Conservation (phyloP, 345 rosid species). For the Fremontodendron californicum region DNA sequence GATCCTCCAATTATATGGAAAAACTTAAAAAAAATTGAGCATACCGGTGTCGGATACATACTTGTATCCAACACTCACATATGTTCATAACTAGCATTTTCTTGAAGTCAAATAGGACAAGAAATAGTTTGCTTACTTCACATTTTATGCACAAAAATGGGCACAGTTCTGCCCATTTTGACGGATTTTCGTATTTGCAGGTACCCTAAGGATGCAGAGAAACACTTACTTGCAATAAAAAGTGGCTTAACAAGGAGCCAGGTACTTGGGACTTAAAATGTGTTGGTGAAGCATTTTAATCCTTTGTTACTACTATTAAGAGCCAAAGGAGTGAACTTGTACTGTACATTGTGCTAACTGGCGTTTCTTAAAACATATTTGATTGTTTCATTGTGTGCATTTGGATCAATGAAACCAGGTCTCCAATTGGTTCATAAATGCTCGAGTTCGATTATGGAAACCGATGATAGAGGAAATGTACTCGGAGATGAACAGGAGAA, state of each 20-base stretch:
- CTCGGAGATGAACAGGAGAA: conserved; percentile 72
- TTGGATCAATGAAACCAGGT: too few relatives aligned
- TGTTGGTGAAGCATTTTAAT: background rate
- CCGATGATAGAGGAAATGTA: conserved; percentile 99
- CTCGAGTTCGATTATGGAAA: conserved; percentile 95
- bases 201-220: conserved; percentile 96
- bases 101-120: background rate
- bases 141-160: background rate
- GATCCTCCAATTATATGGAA: too few relatives aligned
- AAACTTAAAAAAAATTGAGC: too few relatives aligned
- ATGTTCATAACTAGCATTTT: background rate
- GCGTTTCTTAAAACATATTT: background rate
- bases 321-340: background rate
- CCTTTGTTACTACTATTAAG: background rate
- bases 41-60: too few relatives aligned
- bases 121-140: background rate
- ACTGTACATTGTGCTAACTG: background rate
- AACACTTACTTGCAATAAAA: conserved; percentile 83
- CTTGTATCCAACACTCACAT: too few relatives aligned
- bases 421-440: conserved; percentile 97
- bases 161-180: background rate
- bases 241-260: conserved; percentile 95
- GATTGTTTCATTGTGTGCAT: too few relatives aligned
- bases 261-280: conserved; percentile 44
- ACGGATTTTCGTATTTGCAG: conserved; percentile 26